phyloP scores from a whole-genome alignment of 805 yeast genomes.

The Hanseniaspora vineae region DNA sequence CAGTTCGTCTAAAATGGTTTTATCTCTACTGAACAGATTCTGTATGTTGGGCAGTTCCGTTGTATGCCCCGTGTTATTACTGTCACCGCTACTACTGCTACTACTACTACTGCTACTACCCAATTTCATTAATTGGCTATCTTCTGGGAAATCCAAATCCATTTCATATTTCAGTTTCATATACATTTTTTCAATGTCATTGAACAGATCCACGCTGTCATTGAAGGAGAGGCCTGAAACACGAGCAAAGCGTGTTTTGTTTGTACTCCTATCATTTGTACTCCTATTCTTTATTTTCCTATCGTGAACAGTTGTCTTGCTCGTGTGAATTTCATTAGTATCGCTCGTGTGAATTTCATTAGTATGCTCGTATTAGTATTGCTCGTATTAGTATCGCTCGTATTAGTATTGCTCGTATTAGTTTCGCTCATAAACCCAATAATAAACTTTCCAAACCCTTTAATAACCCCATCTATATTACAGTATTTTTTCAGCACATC shows the following conservation, averaged over 20 bases:
- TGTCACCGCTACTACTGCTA: too few species aligned
- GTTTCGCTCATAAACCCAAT: conserved; percentile 33
- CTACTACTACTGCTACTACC: too few species aligned
- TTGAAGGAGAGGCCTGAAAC: conserved; percentile 33
- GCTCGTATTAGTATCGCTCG: background rate
- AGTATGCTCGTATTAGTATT: background rate
- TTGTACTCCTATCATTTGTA: too few species aligned
- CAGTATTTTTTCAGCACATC: too few species aligned
- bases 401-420: background rate
- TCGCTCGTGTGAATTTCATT: too few species aligned
- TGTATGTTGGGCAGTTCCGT: background rate
- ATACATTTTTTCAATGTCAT: conserved; percentile 65
- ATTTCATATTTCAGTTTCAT: conserved; percentile 22
- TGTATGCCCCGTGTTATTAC: conserved; percentile 1
- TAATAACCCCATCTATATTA: too few species aligned
- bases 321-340: too few species aligned
- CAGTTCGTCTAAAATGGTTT: background rate
- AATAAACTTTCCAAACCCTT: too few species aligned
- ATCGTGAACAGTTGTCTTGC: too few species aligned
- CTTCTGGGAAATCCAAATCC: conserved; percentile 1
- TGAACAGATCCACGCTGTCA: conserved; percentile 55
- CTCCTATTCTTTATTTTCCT: too few species aligned
- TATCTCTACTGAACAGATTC: background rate
- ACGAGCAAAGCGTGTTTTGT: too few species aligned
- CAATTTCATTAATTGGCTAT: background rate